Base-by-base conservation (phyloP, 208 protist species). In the Trypanosoma vivax region DNA sequence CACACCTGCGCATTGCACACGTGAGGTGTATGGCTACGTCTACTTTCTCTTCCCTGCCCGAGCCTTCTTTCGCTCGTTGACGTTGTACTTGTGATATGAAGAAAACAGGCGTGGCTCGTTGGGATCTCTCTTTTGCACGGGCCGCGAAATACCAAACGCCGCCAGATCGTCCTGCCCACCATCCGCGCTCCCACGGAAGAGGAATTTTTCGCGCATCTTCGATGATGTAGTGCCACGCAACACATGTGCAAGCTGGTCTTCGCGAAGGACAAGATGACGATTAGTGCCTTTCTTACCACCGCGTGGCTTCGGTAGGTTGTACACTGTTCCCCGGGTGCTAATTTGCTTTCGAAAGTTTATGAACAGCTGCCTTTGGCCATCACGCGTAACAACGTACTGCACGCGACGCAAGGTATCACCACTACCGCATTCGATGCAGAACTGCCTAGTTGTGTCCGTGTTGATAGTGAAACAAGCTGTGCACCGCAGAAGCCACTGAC, bases 371-470 rank as follows among this genome's bases (percentile, higher is more conserved):
- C 84, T 71, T 65, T 94, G 77, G 6, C 90, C 90, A 13, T 81
- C 65, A 46, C 40, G 50, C 51, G 92, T 90, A 13, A 96, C 70
- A 14, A 88, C 80, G 66, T 96, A 96, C 63, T 79, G 80, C n/a
- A 96, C 90, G 19, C 87, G 80, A 18, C 89, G 85, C 27, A 96
- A 71, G 7, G 90, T 96, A 65, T 96, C 76, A 19, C 90, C 90
- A 24, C 78, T 87, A 42, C 90, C 90, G 60, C 90, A 96, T 18
- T 48, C 45, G 7, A 75, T 77, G 61, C 90, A 96, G 64, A 96
- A 96, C 73, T 94, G 90, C 0, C 84, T 72, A n/a, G 90, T 96
- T 5, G 87, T 94, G 67, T 96, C 90, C 21, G 67, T 85, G 23
- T 91, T 84, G 13, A 94, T 43, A 7, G 70, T 50, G 55, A 89